Base-by-base conservation (phyloP, 2,329 filamentous ascomycete genomes). In the Gremmenia infestans region DNA sequence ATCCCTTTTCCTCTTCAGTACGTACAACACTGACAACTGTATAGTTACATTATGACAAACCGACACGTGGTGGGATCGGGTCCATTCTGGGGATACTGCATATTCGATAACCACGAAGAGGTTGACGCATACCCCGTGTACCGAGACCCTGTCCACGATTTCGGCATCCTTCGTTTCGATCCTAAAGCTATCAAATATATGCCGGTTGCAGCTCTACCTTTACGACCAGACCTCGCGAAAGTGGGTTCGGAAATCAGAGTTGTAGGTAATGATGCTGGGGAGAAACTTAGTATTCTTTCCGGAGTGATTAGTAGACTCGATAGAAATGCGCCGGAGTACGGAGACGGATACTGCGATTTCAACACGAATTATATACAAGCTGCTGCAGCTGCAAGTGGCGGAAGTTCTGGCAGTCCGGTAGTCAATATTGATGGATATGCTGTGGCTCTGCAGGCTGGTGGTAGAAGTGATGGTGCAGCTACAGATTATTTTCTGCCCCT, bases 51-150 rank as follows among this genome's bases (percentile, higher is more conserved):
- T 66, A 74, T 94, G 71, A 94, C 89, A 11, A 94, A 94, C 71
- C 83, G 89, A 57, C 94, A 99, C 75, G 94, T 99, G 35, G 94
- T 97, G 43, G 91, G 94, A 62, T 82, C 94, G 0, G 94, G 94
- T 0, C 94, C 94, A 1, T 99, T 99, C 74, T 97, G 93, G 88
- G 94, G 94, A 48, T 97, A 96, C 75, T 92, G 89, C 71, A 92
- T 99, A 64, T 99, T 99, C 72, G 95, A 99, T 72, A 99, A 99
- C 71, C 94, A 99, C 73, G 94, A 99, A 64, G 81, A 95, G 78
- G 94, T 94, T 65, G 94, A 99, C 71, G 93, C 95, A 48, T 90
- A 91, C 69, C 94, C 94, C 8, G 91, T 99, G 50, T 99, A 99
- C 75, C 91, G 94, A 68, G 94, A 99, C 69, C 95, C 94, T 15